Percentiles rank a stretch among this genome's conserved stretches.
These are phyloP conservation scores for Xerocomellus dryophilus DNA, from an alignment of 768 basidiomycete species.

Conservation along the genomic window DNA sequence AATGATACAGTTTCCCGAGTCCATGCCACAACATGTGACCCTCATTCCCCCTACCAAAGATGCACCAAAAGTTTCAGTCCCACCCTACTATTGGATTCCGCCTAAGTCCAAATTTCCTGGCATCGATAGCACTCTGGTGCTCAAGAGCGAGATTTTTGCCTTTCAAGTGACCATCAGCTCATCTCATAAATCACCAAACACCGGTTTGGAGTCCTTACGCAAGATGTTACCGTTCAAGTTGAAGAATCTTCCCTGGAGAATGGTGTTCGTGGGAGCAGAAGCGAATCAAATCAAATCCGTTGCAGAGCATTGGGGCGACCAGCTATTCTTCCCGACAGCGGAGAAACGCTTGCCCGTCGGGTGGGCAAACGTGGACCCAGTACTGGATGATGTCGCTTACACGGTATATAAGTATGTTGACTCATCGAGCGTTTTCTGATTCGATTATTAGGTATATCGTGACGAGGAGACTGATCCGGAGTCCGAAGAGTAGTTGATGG, in stretches of 20 bases:
- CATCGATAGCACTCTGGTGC: neutral
- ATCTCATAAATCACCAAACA: neutral
- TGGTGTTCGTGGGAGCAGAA: neutral
- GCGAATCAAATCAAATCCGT: accelerated
- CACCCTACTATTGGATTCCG: neutral
- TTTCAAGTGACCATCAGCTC: neutral
- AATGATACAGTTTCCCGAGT: no score
- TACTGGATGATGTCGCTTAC: neutral
- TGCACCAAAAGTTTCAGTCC: neutral
- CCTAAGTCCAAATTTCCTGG: neutral
- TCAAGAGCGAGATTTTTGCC: neutral
- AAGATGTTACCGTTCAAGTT: neutral
- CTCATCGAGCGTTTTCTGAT: neutral
- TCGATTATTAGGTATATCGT: neutral
- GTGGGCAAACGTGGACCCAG: neutral
- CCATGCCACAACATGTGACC: neutral
- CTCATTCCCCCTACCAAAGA: neutral
- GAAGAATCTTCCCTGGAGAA: neutral
- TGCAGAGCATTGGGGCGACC: neutral
- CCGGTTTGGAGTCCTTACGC: neutral
- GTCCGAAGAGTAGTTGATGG: no score
- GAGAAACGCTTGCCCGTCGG: neutral
- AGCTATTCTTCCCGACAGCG: neutral
- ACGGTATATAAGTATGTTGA: neutral
- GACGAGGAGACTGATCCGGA: no score